These are phyloP conservation scores for Pseudofabraea citricarpa DNA, from an alignment of 2,329 filamentous ascomycete species.

Conservation along the genomic window DNA sequence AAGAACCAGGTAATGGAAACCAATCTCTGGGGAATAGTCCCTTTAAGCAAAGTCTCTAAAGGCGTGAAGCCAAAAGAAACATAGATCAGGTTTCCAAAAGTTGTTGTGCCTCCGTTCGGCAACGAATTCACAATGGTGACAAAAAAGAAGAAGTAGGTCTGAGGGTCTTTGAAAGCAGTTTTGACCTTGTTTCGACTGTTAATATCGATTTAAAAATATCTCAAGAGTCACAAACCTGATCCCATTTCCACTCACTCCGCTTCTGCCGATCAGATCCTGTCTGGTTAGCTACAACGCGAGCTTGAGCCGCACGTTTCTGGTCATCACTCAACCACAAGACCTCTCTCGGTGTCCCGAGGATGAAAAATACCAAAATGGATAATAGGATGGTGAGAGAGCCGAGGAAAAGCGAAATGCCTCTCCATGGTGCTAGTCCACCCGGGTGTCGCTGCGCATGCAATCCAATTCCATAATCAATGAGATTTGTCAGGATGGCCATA, in stretches of 20 bases:
- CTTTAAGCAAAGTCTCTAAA: conserved; percentile 28
- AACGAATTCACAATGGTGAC: conserved; percentile 29
- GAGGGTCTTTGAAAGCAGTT: conserved; percentile 18
- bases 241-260: background rate
- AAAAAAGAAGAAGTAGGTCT: conserved; percentile 32
- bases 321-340: background rate
- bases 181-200: background rate
- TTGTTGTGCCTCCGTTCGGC: conserved; percentile 30
- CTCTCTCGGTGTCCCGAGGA: background rate
- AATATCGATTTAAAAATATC: background rate
- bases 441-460: background rate
- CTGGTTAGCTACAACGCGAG: background rate
- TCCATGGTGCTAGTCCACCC: background rate
- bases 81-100: conserved; percentile 28
- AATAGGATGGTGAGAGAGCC: background rate
- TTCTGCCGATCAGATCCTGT: background rate
- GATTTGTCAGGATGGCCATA: conserved; percentile 27
- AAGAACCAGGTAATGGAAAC: conserved; percentile 15
- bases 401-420: background rate
- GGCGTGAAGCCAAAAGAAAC: conserved; percentile 29
- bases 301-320: background rate
- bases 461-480: conserved; percentile 25
- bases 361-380: background rate
- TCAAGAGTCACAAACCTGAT: background rate
- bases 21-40: conserved; percentile 26